A percentile compares a stretch with the other conserved stretches of the same genome.
Conservation (phyloP, 2,329 filamentous ascomycete genomes). For the Septoria petroselini region DNA sequence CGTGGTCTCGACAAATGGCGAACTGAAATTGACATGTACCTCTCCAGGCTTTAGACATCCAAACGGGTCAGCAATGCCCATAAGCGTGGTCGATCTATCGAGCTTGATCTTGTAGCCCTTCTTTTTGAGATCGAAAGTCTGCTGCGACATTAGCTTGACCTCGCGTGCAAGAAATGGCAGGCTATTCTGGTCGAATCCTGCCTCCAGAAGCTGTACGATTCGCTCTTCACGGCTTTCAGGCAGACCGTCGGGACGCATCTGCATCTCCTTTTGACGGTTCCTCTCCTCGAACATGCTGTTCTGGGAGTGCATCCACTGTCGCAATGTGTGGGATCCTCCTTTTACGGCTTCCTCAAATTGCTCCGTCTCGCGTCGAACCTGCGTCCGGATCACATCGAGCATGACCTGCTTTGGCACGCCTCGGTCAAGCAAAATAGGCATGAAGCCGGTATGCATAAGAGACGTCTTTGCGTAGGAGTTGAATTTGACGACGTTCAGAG, state of each 20-base stretch:
- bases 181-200: constrained; percentile 26
- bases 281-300: constrained; percentile 41
- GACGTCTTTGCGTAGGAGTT: constrained; percentile 52
- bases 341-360: constrained; percentile 44
- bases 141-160: constrained; percentile 5
- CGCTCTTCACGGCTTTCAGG: constrained; percentile 52
- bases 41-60: constrained; percentile 60
- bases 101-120: constrained; percentile 48
- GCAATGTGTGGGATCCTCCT: not conserved
- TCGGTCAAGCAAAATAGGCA: constrained; percentile 64
- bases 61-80: constrained; percentile 66
- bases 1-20: constrained; percentile 54
- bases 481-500: constrained; percentile 59
- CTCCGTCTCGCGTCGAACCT: constrained; percentile 53
- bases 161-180: constrained; percentile 24
- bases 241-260: constrained; percentile 45
- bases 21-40: constrained; percentile 65
- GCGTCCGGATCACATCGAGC: constrained; percentile 48
- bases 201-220: constrained; percentile 55
- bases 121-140: constrained; percentile 20
- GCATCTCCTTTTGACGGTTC: constrained; percentile 39
- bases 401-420: constrained; percentile 51
- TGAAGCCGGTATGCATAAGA: constrained; percentile 63
- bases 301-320: constrained; percentile 47
- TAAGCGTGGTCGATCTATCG: constrained; percentile 58